Percentiles rank a stretch among this genome's conserved stretches.
phyloP scores from a whole-genome alignment of 2,329 filamentous ascomycete genomes.

The Neurospora sp. region DNA sequence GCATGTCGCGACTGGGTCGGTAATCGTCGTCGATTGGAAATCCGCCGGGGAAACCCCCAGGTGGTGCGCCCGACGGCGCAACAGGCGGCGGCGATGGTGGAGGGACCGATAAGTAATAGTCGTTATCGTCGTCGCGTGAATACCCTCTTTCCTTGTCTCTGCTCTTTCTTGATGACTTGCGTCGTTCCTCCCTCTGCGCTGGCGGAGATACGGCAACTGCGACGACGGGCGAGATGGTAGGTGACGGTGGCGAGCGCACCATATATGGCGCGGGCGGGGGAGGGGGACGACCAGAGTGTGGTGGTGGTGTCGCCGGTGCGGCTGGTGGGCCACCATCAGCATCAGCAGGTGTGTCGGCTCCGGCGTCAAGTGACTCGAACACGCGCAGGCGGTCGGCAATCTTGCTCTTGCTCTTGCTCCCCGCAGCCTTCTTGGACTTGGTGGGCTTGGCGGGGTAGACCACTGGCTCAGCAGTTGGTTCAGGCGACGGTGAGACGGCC shows the following conservation, averaged over 20 bases:
- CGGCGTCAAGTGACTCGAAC: slow-evolving; percentile 39
- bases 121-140: slow-evolving; percentile 16
- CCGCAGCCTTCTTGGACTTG: slow-evolving; percentile 40
- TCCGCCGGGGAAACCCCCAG: slow-evolving; percentile 41
- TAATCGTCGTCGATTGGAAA: slow-evolving; percentile 46
- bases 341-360: slow-evolving; percentile 7
- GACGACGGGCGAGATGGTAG: slow-evolving; percentile 23
- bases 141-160: slow-evolving; percentile 24
- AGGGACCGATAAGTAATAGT: slow-evolving; percentile 8
- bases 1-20: slow-evolving; percentile 5
- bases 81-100: slow-evolving; percentile 14
- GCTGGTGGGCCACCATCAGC: neutral
- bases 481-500: slow-evolving; percentile 27
- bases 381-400: slow-evolving; percentile 48
- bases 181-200: slow-evolving; percentile 28
- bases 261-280: slow-evolving; percentile 21
- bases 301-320: slow-evolving; percentile 1
- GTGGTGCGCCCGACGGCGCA: slow-evolving; percentile 7
- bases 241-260: slow-evolving; percentile 29
- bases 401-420: slow-evolving; percentile 43
- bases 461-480: slow-evolving; percentile 18
- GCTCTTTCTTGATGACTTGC: slow-evolving; percentile 23
- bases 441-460: slow-evolving; percentile 24
- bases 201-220: slow-evolving; percentile 16
- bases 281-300: slow-evolving; percentile 12